A percentile compares a stretch with the other conserved stretches of the same genome.
These are phyloP conservation scores for Nepenthes gracilis DNA, from an alignment of 148 eudicot genomes.

Conservation along the genomic window DNA sequence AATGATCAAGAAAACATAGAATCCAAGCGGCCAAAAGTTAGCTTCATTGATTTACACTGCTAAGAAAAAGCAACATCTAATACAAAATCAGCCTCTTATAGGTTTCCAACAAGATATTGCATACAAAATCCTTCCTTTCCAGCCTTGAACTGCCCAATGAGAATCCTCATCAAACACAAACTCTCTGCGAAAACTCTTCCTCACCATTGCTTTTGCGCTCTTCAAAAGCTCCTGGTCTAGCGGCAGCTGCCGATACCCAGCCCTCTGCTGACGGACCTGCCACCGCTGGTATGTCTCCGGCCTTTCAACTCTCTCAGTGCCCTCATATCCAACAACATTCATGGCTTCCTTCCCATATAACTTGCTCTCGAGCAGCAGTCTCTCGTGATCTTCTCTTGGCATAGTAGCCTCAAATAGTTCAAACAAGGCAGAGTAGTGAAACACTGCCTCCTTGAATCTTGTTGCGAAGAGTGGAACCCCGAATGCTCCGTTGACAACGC, in stretches of 20 bases:
- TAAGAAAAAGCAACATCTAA: too few species aligned
- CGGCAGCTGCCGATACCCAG: constrained; percentile 5
- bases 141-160: constrained; percentile 12
- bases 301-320: constrained; percentile 9
- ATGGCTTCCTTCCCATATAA: constrained; percentile 4
- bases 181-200: constrained; percentile 1
- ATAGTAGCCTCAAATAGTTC: constrained; percentile 12
- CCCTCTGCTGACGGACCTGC: constrained; percentile 7
- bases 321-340: constrained; percentile 13
- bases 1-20: too few species aligned
- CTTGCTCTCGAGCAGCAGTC: constrained; percentile 6
- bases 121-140: constrained; percentile 13
- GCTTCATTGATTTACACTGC: too few species aligned
- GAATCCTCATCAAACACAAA: constrained; percentile 10
- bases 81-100: neutral
- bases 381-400: constrained; percentile 7
- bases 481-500: constrained; percentile 10
- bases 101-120: constrained; percentile 11
- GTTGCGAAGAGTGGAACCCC: constrained; percentile 10
- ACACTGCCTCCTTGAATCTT: constrained; percentile 9
- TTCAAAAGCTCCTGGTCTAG: constrained; percentile 8
- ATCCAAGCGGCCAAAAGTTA: too few species aligned
- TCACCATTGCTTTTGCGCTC: constrained; percentile 5
- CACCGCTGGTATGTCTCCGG: constrained; percentile 13
- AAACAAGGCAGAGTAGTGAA: constrained; percentile 7